Evolutionary conservation across 495 filamentous ascomycete genomes (phyloP), one percentile per base, ranked within the genome.

Genomic region (Hyaloscypha bicolor): DNA sequence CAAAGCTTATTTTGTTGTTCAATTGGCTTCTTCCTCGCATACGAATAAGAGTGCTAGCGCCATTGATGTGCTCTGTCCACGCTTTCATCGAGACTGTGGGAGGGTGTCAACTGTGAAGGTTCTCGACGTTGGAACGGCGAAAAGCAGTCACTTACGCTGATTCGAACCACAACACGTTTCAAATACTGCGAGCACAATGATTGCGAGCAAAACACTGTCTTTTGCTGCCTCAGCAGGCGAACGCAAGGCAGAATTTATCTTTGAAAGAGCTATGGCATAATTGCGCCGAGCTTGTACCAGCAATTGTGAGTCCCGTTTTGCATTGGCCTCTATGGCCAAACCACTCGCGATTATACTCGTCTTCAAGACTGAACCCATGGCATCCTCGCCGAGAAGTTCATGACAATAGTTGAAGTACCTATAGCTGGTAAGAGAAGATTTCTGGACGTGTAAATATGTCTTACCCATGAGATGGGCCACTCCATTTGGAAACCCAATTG

Each of bases 61-160:
- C 88, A 33, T 79, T 80, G 64, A 88, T 83, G 73, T 90, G 88
- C 53, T 82, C 82, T 39, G 81, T 83, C 79, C 86, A 90, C 5
- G 81, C 81, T 30, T 80, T 76, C 32, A 86, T 78, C 32, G 80
- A 80, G 55, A 74, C 72, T 65, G 53, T 5, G 9, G 12, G 48
- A 53, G 9, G 51, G 19, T 53, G 19, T 29, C 51, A n/a, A 42
- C 21, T 29, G 6, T 37, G 35, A 37, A 8, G 35, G 6, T 37
- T 37, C 35, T 37, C 6, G 16, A 30, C 5, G 37, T n/a, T 12
- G 37, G 6, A n/a, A 1, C 25, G 25, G 32, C 14, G 37, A 5
- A 42, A 39, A 16, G n/a, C 35, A 6, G 12, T 37, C 5, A 64
- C 63, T 57, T 57, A 65, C 53, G 32, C 12, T 79, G 74, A 8